Percentiles rank a stretch among this genome's conserved stretches.
These are phyloP conservation scores for Ottelia alismoides DNA, from an alignment of 106 monocot species.

Conservation along the genomic window DNA sequence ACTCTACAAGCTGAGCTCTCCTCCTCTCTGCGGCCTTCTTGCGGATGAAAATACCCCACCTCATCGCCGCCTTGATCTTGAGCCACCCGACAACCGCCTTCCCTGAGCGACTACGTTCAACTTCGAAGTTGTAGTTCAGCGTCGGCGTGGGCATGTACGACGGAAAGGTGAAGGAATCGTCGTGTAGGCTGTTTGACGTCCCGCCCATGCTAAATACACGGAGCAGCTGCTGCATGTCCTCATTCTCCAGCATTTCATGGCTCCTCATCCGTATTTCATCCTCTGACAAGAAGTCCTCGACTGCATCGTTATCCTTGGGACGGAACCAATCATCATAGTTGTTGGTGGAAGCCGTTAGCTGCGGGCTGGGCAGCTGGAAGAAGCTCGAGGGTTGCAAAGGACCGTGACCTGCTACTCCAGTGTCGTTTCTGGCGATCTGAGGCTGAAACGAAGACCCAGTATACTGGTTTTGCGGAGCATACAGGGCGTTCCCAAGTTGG, in stretches of 20 bases:
- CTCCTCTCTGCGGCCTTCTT: conserved; percentile 85
- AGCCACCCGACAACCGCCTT: conserved; percentile 94
- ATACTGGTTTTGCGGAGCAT: conserved; percentile 23
- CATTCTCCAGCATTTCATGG: too few relatives aligned
- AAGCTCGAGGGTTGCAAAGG: conserved; percentile 11
- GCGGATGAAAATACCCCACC: conserved; percentile 89
- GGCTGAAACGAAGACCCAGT: conserved; percentile 3
- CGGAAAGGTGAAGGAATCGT: conserved; percentile 40
- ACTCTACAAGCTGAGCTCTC: conserved; percentile 78
- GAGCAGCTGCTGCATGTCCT: conserved; percentile 71
- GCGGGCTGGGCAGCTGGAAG: too few relatives aligned
- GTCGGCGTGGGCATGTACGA: conserved; percentile 41
- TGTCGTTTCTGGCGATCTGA: conserved; percentile 24
- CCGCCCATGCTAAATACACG: conserved; percentile 59
- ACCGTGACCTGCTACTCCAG: too few relatives aligned
- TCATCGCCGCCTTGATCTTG: conserved; percentile 92
- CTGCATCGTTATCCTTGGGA: too few relatives aligned
- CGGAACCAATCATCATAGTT: too few relatives aligned
- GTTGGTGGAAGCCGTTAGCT: too few relatives aligned
- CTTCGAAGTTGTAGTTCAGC: conserved; percentile 55
- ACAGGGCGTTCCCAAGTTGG: conserved; percentile 27
- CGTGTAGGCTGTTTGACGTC: conserved; percentile 12
- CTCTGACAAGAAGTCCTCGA: too few relatives aligned
- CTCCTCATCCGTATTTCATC: too few relatives aligned
- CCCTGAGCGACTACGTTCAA: conserved; percentile 46